Conservation (phyloP, 1,284 basidiomycete genomes). For the Pholiota adiposa region DNA sequence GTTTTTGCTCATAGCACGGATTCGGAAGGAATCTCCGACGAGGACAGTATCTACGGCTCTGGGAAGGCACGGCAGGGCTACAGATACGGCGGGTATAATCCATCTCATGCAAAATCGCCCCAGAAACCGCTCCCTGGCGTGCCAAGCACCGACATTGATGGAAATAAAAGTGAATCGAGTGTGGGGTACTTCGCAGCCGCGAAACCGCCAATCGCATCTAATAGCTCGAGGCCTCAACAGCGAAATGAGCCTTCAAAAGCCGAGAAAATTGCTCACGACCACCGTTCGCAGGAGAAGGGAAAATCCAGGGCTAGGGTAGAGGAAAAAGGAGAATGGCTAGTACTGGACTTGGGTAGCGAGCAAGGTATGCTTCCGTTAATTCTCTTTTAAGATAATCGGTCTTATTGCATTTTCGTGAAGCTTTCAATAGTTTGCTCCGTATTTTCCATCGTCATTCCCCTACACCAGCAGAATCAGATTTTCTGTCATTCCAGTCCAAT, state of each 20-base stretch:
- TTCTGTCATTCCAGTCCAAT: constrained; percentile 33
- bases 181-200: not conserved
- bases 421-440: constrained; percentile 58
- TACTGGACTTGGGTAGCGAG: constrained; percentile 61
- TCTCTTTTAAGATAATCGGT: not conserved
- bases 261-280: not conserved
- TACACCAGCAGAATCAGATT: constrained; percentile 47
- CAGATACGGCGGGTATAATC: constrained; percentile 30
- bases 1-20: constrained; percentile 37
- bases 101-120: not conserved
- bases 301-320: constrained; percentile 16
- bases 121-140: not conserved
- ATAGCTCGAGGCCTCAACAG: not conserved
- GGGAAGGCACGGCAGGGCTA: constrained; percentile 25
- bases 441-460: constrained; percentile 60
- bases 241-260: not conserved
- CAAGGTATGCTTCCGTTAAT: constrained; percentile 42
- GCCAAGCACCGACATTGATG: not conserved
- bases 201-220: not conserved
- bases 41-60: constrained; percentile 12
- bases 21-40: constrained; percentile 22
- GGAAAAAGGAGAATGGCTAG: constrained; percentile 53
- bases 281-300: not conserved
- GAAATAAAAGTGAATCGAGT: not conserved
- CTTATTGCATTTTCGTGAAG: constrained; percentile 33